Conservation (phyloP, 192 early-diverging fungal genomes). For the Chytriomyces confervae region DNA sequence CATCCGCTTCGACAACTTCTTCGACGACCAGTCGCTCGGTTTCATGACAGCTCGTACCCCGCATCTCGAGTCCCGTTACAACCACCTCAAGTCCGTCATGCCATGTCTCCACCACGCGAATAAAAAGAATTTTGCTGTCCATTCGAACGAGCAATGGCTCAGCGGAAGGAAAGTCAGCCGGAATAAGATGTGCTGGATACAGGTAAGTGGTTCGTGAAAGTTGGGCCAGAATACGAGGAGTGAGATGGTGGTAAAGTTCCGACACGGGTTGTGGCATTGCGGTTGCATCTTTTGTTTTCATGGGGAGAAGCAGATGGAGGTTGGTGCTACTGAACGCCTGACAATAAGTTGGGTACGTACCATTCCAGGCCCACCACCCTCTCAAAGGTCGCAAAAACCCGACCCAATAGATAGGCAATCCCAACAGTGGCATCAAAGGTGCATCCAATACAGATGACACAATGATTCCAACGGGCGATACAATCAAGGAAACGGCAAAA, state of each 20-base stretch:
- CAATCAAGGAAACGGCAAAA: slow-evolving; percentile 8
- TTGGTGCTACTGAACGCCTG: neutral
- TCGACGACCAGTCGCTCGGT: slow-evolving; percentile 50
- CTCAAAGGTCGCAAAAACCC: slow-evolving; percentile 47
- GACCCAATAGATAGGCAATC: slow-evolving; percentile 49
- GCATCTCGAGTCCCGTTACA: slow-evolving; percentile 46
- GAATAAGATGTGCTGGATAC: slow-evolving; percentile 19
- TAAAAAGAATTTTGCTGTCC: slow-evolving; percentile 44
- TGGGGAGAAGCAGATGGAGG: neutral
- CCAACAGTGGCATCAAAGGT: slow-evolving; percentile 46
- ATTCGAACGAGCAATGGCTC: slow-evolving; percentile 38
- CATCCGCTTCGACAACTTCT: slow-evolving; percentile 34
- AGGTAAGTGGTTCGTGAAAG: slow-evolving; percentile 20
- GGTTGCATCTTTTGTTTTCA: slow-evolving; percentile 36
- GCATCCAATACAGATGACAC: slow-evolving; percentile 35
- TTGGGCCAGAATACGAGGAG: slow-evolving; percentile 38
- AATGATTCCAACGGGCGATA: slow-evolving; percentile 21
- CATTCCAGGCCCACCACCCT: slow-evolving; percentile 44
- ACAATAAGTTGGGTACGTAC: slow-evolving; percentile 30
- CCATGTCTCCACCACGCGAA: slow-evolving; percentile 46
- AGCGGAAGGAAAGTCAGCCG: slow-evolving; percentile 11
- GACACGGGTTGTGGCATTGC: slow-evolving; percentile 42
- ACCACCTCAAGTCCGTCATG: slow-evolving; percentile 41
- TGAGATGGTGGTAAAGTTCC: slow-evolving; percentile 40
- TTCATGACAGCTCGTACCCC: slow-evolving; percentile 55